A percentile compares a stretch with the other conserved stretches of the same genome.
These are phyloP conservation scores for Cladophialophora carrionii DNA, from an alignment of 2,329 filamentous ascomycete species.

Conservation along the genomic window DNA sequence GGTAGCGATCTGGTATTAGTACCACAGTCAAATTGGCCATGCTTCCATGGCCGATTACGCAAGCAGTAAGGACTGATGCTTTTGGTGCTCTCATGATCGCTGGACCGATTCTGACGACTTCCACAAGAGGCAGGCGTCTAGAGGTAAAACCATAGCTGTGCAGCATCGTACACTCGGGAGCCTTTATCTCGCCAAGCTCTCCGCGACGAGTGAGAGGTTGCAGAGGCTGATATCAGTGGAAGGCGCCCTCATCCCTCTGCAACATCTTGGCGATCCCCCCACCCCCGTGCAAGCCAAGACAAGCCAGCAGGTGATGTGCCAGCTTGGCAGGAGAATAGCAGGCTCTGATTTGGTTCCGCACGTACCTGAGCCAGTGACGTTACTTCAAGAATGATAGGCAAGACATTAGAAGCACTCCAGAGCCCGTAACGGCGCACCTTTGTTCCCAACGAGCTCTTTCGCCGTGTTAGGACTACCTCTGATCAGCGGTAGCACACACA, in stretches of 20 bases:
- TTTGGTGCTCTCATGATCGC: not conserved
- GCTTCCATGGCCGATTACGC: not conserved
- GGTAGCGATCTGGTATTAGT: not conserved
- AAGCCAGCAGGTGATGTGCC: not conserved
- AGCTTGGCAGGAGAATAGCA: not conserved
- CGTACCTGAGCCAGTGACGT: not conserved
- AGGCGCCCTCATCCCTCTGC: not conserved
- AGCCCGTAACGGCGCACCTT: not conserved
- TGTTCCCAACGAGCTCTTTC: not conserved
- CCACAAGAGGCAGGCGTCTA: not conserved
- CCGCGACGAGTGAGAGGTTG: not conserved
- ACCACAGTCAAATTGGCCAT: not conserved
- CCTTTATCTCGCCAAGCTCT: not conserved
- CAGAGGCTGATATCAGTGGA: not conserved
- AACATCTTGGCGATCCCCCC: slow-evolving; percentile 1
- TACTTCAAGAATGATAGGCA: not conserved
- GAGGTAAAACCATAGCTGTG: not conserved
- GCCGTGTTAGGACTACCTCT: not conserved
- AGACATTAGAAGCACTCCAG: not conserved
- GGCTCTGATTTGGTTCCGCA: not conserved
- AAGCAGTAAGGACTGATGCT: not conserved
- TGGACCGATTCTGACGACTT: not conserved
- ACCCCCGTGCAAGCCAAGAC: not conserved
- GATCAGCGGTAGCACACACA: not conserved
- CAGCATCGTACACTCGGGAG: not conserved